Evolutionary conservation across 2,329 filamentous ascomycete species (phyloP).

Genomic region (Aureobasidium lini): DNA sequence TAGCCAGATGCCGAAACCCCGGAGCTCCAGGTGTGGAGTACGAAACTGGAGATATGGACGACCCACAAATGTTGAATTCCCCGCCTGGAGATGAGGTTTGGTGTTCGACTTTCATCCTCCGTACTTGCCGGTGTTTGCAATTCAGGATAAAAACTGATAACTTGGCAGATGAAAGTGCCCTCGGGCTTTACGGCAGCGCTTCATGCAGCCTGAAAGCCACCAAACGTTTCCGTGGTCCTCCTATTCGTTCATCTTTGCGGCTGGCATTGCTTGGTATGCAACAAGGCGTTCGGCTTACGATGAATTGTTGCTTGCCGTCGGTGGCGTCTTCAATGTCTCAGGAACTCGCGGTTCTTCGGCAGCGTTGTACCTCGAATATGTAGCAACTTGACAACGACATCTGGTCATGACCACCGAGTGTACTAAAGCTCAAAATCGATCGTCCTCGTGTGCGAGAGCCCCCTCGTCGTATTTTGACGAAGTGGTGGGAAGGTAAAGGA

Average conservation of each 20-base stretch:
- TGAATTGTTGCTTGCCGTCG: not conserved
- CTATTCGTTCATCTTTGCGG: not conserved
- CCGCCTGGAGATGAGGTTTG: not conserved
- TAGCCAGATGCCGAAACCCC: constrained; percentile 8
- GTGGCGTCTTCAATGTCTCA: not conserved
- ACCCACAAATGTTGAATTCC: not conserved
- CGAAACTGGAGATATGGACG: not conserved
- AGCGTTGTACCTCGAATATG: not conserved
- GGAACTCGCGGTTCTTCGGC: not conserved
- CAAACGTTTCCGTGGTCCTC: not conserved
- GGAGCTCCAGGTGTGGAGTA: not conserved
- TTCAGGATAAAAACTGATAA: not conserved
- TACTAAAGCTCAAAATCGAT: no score
- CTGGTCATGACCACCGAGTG: not conserved
- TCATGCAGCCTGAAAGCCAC: constrained; percentile 7
- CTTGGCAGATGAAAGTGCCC: not conserved
- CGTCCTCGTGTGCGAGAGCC: no score
- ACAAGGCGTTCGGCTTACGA: not conserved
- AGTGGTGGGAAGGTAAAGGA: not conserved
- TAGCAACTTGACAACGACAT: not conserved
- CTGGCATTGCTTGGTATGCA: constrained; percentile 7
- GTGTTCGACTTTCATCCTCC: not conserved
- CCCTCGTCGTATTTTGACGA: no score
- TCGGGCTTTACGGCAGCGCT: not conserved
- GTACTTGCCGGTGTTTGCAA: not conserved